A percentile compares a stretch with the other conserved stretches of the same genome.
Conservation (phyloP, 2,329 filamentous ascomycete genomes). For the Calcarisporium arbuscula region DNA sequence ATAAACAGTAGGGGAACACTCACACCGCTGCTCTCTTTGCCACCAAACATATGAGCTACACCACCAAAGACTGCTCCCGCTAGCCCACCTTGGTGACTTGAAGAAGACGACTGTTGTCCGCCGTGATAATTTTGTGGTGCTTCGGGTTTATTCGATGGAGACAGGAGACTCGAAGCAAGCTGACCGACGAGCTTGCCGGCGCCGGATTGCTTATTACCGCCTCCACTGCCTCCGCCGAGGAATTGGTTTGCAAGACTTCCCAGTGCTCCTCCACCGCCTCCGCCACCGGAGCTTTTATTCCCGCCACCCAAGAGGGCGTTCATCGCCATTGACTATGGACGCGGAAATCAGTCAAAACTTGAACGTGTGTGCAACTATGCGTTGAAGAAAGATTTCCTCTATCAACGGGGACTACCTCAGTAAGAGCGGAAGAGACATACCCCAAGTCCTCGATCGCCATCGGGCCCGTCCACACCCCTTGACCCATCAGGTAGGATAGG, state of each 20-base stretch:
- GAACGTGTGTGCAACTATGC: background rate
- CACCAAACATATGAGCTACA: slow-evolving; percentile 47
- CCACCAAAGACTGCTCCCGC: slow-evolving; percentile 49
- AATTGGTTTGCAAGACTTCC: slow-evolving; percentile 43
- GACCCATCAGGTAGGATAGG: slow-evolving; percentile 48
- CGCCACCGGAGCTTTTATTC: slow-evolving; percentile 18
- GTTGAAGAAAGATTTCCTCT: background rate
- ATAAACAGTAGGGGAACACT: slow-evolving; percentile 6
- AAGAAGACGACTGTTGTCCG: slow-evolving; percentile 32
- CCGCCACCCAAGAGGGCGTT: slow-evolving; percentile 48
- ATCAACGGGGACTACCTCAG: slow-evolving; percentile 1
- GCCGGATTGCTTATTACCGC: slow-evolving; percentile 32
- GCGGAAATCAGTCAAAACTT: slow-evolving; percentile 9
- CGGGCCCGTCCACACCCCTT: slow-evolving; percentile 43
- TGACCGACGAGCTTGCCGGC: slow-evolving; percentile 52
- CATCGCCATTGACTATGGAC: slow-evolving; percentile 49
- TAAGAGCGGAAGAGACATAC: slow-evolving; percentile 38
- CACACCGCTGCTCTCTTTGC: slow-evolving; percentile 32
- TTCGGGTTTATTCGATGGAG: slow-evolving; percentile 38
- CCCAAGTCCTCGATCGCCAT: slow-evolving; percentile 57
- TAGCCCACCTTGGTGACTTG: slow-evolving; percentile 38
- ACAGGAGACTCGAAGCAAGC: slow-evolving; percentile 50
- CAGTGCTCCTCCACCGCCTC: slow-evolving; percentile 33
- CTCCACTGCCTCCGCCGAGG: slow-evolving; percentile 28
- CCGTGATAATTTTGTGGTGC: slow-evolving; percentile 43